Conservation (phyloP, 2,329 filamentous ascomycete species). For the Verticillium tricorpus region DNA sequence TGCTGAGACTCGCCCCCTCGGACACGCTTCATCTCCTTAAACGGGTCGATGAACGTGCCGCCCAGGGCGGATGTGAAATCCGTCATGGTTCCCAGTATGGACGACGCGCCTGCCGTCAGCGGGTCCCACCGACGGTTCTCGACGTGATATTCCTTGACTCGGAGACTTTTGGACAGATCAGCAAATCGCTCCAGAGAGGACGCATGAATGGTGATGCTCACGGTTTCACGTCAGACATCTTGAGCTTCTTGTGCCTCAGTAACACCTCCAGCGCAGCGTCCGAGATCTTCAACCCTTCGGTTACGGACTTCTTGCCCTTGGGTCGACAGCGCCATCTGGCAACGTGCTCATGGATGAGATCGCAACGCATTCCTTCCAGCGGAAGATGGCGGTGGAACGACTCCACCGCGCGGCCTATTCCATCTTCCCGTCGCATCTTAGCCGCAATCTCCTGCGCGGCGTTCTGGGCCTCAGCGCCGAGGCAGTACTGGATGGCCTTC, state of each 20-base stretch:
- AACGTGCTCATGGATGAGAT: constrained; percentile 35
- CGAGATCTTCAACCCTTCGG: too few species aligned
- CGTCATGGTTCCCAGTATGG: constrained; percentile 6
- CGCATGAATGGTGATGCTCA: constrained; percentile 16
- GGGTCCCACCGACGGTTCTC: constrained; percentile 31
- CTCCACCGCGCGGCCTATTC: constrained; percentile 21
- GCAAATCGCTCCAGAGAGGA: constrained; percentile 30
- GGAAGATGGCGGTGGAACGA: constrained; percentile 34
- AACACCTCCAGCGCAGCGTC: too few species aligned
- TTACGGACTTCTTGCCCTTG: constrained; percentile 18
- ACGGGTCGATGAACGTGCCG: constrained; percentile 14
- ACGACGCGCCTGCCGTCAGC: constrained; percentile 18
- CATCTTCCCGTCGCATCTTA: constrained; percentile 27
- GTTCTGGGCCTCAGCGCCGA: constrained; percentile 20
- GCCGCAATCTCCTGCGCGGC: constrained; percentile 26
- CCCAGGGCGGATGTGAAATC: constrained; percentile 10
- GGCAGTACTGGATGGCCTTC: constrained; percentile 27
- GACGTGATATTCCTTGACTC: constrained; percentile 35
- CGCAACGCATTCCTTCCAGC: constrained; percentile 25
- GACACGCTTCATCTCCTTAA: constrained; percentile 6
- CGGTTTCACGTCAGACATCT: constrained; percentile 28
- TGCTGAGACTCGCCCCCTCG: neutral
- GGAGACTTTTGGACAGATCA: constrained; percentile 11
- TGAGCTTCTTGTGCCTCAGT: neutral
- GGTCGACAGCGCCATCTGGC: constrained; percentile 42